A percentile compares a stretch with the other conserved stretches of the same genome.
Evolutionary conservation across 1,284 basidiomycete species (phyloP).

Genomic region (Phlebopus sp.): DNA sequence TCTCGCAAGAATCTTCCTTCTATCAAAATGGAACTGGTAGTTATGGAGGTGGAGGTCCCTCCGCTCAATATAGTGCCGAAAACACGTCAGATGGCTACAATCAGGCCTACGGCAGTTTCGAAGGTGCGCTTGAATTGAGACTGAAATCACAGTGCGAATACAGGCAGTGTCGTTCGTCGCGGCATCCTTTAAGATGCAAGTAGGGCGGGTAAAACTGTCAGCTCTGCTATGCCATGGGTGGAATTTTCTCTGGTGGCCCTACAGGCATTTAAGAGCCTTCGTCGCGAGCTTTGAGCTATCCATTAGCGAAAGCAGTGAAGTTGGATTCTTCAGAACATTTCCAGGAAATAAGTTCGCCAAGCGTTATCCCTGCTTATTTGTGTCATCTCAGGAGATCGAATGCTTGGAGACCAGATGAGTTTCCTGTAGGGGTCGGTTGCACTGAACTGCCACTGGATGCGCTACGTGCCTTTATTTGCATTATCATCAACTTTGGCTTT

Average conservation of each 20-base stretch:
- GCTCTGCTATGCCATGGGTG: conserved; percentile 17
- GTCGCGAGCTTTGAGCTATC: conserved; percentile 45
- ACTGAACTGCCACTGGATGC: conserved; percentile 31
- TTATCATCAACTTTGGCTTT: conserved; percentile 39
- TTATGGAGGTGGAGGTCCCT: conserved; percentile 47
- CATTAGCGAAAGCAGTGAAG: conserved; percentile 42
- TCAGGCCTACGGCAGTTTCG: conserved; percentile 62
- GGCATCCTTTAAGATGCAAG: conserved; percentile 35
- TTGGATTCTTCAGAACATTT: conserved; percentile 29
- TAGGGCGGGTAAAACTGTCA: conserved; percentile 29
- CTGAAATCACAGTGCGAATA: conserved; percentile 38
- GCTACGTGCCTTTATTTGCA: conserved; percentile 39
- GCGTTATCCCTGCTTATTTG: conserved; percentile 16
- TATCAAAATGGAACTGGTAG: conserved; percentile 55
- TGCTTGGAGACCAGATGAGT: conserved; percentile 22
- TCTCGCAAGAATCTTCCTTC: conserved; percentile 52
- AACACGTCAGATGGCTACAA: conserved; percentile 43
- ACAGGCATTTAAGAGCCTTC: conserved; percentile 30
- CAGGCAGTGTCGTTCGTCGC: conserved; percentile 31
- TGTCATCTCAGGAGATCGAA: conserved; percentile 16
- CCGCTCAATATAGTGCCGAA: conserved; percentile 44
- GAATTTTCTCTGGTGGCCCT: conserved; percentile 19
- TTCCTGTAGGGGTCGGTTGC: conserved; percentile 16
- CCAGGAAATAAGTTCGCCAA: conserved; percentile 30
- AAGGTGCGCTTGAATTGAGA: conserved; percentile 79